These are phyloP conservation scores for Sanguinoderma infundibulare DNA, from an alignment of 1,284 basidiomycete genomes.

Conservation along the genomic window DNA sequence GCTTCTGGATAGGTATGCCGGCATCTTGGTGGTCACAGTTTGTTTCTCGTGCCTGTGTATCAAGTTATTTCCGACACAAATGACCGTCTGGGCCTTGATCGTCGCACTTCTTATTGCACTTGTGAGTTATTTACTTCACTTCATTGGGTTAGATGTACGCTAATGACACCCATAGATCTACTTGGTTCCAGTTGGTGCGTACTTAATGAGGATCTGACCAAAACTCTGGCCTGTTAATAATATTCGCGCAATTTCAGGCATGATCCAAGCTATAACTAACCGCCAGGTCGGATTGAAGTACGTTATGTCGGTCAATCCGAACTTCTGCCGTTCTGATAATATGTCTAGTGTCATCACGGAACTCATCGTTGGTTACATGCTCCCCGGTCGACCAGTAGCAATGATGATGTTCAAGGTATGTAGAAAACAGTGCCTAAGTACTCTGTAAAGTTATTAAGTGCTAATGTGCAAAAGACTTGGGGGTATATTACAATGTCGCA, in stretches of 20 bases:
- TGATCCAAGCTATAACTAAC: constrained; percentile 59
- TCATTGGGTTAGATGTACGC: background rate
- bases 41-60: constrained; percentile 69
- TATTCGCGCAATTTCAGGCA: constrained; percentile 36
- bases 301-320: constrained; percentile 1
- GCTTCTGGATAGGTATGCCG: constrained; percentile 25
- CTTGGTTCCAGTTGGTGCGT: constrained; percentile 49
- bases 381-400: constrained; percentile 50
- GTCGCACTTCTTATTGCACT: constrained; percentile 44
- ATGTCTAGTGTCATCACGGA: constrained; percentile 47
- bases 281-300: constrained; percentile 51
- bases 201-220: background rate
- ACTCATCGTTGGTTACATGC: constrained; percentile 51
- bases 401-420: constrained; percentile 50
- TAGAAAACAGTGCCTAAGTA: too few relatives aligned
- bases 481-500: constrained; percentile 49
- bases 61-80: constrained; percentile 66
- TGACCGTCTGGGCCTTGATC: constrained; percentile 65
- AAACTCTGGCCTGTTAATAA: background rate
- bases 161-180: constrained; percentile 35
- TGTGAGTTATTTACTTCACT: constrained; percentile 4
- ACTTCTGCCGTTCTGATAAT: background rate
- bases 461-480: constrained; percentile 42
- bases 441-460: background rate
- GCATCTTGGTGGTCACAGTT: constrained; percentile 46